These are phyloP conservation scores for Tolypocladium cylindrosporum DNA, from an alignment of 2,329 filamentous ascomycete species.

Conservation along the genomic window DNA sequence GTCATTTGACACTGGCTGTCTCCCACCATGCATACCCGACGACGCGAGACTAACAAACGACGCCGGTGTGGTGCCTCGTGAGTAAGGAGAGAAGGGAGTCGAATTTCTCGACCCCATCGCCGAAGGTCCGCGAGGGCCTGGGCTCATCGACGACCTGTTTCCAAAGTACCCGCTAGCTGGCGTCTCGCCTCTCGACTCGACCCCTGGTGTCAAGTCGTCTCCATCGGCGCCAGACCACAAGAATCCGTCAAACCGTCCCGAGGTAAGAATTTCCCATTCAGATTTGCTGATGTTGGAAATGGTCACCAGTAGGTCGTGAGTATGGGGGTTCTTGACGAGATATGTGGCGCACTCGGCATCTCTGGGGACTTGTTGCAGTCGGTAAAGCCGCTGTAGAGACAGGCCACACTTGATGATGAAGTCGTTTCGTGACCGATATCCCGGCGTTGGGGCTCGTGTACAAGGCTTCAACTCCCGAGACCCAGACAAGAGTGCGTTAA, in stretches of 20 bases:
- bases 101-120: slow-evolving; percentile 33
- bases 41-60: slow-evolving; percentile 50
- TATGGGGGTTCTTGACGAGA: slow-evolving; percentile 68
- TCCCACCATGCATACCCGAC: slow-evolving; percentile 29
- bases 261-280: slow-evolving; percentile 95
- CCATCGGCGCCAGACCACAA: slow-evolving; percentile 81
- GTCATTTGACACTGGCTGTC: slow-evolving; percentile 69
- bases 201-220: slow-evolving; percentile 32
- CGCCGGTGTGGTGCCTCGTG: slow-evolving; percentile 45
- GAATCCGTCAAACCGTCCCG: slow-evolving; percentile 91
- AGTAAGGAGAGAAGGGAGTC: slow-evolving; percentile 41
- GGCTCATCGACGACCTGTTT: slow-evolving; percentile 24
- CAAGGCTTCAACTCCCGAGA: slow-evolving; percentile 45
- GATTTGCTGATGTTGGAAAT: slow-evolving; percentile 78
- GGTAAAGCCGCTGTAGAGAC: slow-evolving; percentile 78
- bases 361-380: slow-evolving; percentile 60
- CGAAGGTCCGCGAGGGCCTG: slow-evolving; percentile 29
- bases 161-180: slow-evolving; percentile 39
- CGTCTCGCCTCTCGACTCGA: slow-evolving; percentile 45
- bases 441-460: slow-evolving; percentile 58
- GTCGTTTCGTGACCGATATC: slow-evolving; percentile 55
- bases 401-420: slow-evolving; percentile 66
- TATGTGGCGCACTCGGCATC: slow-evolving; percentile 82
- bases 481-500: slow-evolving; percentile 67
- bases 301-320: slow-evolving; percentile 81